A percentile compares a stretch with the other conserved stretches of the same genome.
phyloP scores from a whole-genome alignment of 208 protist genomes.

The Acanthamoeba culbertsoni region DNA sequence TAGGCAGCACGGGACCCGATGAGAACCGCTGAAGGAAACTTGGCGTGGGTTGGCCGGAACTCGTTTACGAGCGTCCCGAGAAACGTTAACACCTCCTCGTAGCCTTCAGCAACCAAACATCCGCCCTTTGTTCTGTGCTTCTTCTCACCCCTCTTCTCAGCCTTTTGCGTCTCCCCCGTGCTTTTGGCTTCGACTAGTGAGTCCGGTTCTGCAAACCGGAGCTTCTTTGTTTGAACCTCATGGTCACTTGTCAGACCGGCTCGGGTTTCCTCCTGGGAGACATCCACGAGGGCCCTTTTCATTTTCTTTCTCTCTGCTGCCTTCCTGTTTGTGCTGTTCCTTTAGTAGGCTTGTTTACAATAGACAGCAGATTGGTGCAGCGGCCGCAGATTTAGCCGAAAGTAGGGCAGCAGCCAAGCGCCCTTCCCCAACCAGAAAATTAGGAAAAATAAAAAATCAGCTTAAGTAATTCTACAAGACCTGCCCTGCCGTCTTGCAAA shows the following conservation, averaged over 20 bases:
- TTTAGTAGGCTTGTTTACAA: background rate
- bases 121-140: background rate
- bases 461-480: too few relatives aligned
- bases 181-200: background rate
- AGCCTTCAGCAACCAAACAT: background rate
- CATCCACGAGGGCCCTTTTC: background rate
- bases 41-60: background rate
- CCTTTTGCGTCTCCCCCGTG: background rate
- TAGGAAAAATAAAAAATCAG: background rate
- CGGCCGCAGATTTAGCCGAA: background rate
- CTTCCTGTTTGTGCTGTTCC: background rate
- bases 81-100: conserved; percentile 9
- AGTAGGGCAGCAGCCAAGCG: background rate
- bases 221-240: background rate
- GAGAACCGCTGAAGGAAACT: background rate
- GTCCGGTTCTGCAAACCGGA: background rate
- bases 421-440: background rate
- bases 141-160: background rate
- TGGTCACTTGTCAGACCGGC: background rate
- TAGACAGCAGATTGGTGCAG: background rate
- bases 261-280: background rate
- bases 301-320: background rate
- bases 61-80: conserved; percentile 2
- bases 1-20: background rate
- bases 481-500: too few relatives aligned